These are phyloP conservation scores for Babesia bovis DNA, from an alignment of 169 alveolate genomes.

Conservation along the genomic window DNA sequence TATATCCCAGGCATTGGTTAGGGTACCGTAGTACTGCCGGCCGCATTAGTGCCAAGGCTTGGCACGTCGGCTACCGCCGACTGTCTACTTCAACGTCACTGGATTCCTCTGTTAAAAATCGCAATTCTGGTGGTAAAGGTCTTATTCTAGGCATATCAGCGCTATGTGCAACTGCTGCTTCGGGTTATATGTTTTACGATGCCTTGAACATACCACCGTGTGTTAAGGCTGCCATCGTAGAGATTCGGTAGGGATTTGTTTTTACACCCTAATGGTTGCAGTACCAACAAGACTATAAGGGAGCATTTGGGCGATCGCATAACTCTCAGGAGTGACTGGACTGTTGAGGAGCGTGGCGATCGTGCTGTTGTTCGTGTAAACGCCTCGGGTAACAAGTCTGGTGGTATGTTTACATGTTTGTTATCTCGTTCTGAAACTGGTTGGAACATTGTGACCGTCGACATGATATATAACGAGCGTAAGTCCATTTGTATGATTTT, in stretches of 20 bases:
- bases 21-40: too few relatives aligned
- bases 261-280: not conserved
- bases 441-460: conserved; percentile 18
- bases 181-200: conserved; percentile 16
- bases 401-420: conserved; percentile 23
- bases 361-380: conserved; percentile 6
- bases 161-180: not conserved
- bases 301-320: conserved; percentile 12
- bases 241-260: not conserved
- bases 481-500: not conserved
- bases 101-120: conserved; percentile 6
- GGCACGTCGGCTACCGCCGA: conserved; percentile 6
- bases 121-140: not conserved
- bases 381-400: conserved; percentile 33
- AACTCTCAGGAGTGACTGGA: conserved; percentile 27
- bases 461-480: conserved; percentile 25
- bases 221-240: not conserved
- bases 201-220: conserved; percentile 6
- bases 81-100: not conserved
- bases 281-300: not conserved
- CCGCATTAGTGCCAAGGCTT: not conserved
- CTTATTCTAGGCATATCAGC: conserved; percentile 12
- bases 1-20: too few relatives aligned
- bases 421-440: not conserved
- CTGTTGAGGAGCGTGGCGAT: conserved; percentile 14